A percentile compares a stretch with the other conserved stretches of the same genome.
phyloP scores from a whole-genome alignment of 2,329 filamentous ascomycete species.

The Leptoxyphium fumago region DNA sequence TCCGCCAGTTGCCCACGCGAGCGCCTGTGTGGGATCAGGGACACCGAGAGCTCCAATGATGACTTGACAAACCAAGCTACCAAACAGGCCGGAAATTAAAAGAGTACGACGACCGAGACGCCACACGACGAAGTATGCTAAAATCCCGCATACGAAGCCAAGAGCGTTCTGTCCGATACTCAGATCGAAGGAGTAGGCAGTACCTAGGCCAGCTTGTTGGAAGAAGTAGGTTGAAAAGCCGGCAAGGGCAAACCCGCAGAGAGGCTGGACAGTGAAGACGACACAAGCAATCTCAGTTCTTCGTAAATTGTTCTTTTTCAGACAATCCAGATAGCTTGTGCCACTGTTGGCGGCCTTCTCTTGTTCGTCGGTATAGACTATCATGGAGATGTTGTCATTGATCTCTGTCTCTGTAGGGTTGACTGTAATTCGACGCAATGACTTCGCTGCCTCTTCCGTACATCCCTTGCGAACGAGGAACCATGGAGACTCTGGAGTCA shows the following conservation, averaged over 20 bases:
- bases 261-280: slow-evolving; percentile 21
- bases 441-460: slow-evolving; percentile 12
- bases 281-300: slow-evolving; percentile 28
- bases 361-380: slow-evolving; percentile 23
- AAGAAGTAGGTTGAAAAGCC: slow-evolving; percentile 26
- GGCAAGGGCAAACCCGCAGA: slow-evolving; percentile 18
- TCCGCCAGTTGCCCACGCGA: slow-evolving; percentile 14
- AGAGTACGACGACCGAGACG: slow-evolving; percentile 25
- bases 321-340: slow-evolving; percentile 23
- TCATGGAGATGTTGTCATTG: slow-evolving; percentile 22
- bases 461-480: slow-evolving; percentile 17
- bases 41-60: slow-evolving; percentile 19
- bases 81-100: slow-evolving; percentile 19
- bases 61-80: neutral
- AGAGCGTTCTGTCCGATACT: slow-evolving; percentile 18
- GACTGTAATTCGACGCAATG: slow-evolving; percentile 12
- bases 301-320: slow-evolving; percentile 29
- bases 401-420: slow-evolving; percentile 12
- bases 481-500: slow-evolving; percentile 18
- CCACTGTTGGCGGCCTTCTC: slow-evolving; percentile 18
- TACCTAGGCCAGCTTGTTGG: slow-evolving; percentile 24
- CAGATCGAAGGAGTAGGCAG: slow-evolving; percentile 22
- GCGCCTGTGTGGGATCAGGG: slow-evolving; percentile 10
- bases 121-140: slow-evolving; percentile 22
- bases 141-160: slow-evolving; percentile 13